Conservation (phyloP, 148 eudicot species). For the Rhododendron griersonianum region DNA sequence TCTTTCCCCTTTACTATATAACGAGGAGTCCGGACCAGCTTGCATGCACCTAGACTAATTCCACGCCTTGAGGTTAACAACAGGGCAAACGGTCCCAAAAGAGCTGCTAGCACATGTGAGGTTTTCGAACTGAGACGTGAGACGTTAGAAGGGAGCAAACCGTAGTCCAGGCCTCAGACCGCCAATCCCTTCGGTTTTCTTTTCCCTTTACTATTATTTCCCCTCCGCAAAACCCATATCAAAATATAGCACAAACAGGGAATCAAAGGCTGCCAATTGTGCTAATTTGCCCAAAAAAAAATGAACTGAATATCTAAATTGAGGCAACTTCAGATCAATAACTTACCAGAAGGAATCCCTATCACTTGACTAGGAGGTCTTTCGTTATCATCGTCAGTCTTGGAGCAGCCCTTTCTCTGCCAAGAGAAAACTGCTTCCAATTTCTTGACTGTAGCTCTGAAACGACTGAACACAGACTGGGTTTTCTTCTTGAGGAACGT, state of each 20-base stretch:
- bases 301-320: neutral
- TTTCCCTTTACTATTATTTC: neutral
- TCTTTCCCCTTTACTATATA: neutral
- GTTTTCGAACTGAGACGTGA: neutral
- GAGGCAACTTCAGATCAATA: neutral
- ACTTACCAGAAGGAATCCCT: conserved; percentile 24
- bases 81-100: neutral
- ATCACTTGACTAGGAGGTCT: neutral
- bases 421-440: conserved; percentile 13
- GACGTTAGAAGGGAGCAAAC: neutral
- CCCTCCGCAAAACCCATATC: neutral
- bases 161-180: neutral
- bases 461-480: neutral
- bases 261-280: neutral
- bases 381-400: neutral
- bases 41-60: neutral
- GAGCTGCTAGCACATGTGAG: neutral
- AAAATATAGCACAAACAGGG: neutral
- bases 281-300: neutral
- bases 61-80: neutral
- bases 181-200: neutral
- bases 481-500: neutral
- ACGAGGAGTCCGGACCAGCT: no score
- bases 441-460: conserved; percentile 22
- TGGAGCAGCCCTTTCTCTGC: conserved; percentile 9